These are phyloP conservation scores for Mycena belliarum DNA, from an alignment of 768 basidiomycete species.

Conservation along the genomic window DNA sequence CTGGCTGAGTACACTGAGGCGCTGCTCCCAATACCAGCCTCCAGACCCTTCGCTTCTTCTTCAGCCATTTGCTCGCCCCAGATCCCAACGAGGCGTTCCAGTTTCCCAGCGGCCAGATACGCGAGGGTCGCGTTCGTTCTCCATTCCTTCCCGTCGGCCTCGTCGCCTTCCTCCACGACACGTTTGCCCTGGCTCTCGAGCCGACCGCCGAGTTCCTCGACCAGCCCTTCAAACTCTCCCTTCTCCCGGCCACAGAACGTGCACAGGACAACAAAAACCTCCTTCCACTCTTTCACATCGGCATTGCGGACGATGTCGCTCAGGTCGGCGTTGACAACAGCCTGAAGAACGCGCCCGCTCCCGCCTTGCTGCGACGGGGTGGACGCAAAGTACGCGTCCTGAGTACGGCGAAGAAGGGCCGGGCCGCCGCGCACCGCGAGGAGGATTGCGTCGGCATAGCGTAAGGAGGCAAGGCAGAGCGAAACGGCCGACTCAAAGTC, in stretches of 20 bases:
- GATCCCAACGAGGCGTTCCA: constrained; percentile 87
- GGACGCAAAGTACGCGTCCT: constrained; percentile 84
- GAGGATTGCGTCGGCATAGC: constrained; percentile 93
- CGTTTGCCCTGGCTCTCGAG: constrained; percentile 80
- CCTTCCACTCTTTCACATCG: constrained; percentile 91
- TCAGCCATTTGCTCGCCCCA: constrained; percentile 90
- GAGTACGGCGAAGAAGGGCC: constrained; percentile 83
- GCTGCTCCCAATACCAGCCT: constrained; percentile 37
- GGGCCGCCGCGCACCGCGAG: constrained; percentile 90
- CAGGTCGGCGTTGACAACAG: constrained; percentile 89
- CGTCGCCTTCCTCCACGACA: constrained; percentile 49
- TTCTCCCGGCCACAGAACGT: constrained; percentile 73
- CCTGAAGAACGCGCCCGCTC: constrained; percentile 83
- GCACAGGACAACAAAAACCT: constrained; percentile 94
- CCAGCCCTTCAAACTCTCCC: constrained; percentile 84
- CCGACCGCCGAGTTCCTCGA: constrained; percentile 88
- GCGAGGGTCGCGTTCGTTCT: constrained; percentile 90
- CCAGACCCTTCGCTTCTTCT: constrained; percentile 62
- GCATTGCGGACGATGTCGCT: constrained; percentile 95
- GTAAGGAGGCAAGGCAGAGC: constrained; percentile 83
- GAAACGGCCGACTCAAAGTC: constrained; percentile 93
- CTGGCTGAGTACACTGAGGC: constrained; percentile 72
- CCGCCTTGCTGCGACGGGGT: constrained; percentile 19
- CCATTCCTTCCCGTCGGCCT: constrained; percentile 48
- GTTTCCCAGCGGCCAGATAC: constrained; percentile 86